Conservation (phyloP, 805 yeast genomes). For the Cyberlindnera amylophila region DNA sequence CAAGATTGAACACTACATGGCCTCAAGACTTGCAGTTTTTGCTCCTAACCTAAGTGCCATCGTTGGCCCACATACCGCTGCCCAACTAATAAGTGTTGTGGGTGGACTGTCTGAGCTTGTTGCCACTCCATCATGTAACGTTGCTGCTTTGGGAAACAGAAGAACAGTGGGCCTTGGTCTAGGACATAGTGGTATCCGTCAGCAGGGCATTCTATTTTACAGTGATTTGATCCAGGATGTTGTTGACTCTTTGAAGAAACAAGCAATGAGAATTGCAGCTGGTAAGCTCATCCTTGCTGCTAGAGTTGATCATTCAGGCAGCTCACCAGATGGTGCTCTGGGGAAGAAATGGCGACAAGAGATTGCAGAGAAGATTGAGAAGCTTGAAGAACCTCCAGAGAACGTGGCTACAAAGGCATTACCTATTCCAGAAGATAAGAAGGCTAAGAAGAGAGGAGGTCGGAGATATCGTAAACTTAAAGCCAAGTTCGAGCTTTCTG, state of each 20-base stretch:
- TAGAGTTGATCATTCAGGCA: slow-evolving; percentile 60
- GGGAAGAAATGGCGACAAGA: slow-evolving; percentile 64
- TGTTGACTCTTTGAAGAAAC: slow-evolving; percentile 55
- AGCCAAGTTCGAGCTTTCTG: slow-evolving; percentile 77
- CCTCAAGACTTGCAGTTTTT: slow-evolving; percentile 49
- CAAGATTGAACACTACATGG: slow-evolving; percentile 49
- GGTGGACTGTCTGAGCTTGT: slow-evolving; percentile 71
- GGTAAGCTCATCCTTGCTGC: slow-evolving; percentile 83
- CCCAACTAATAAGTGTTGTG: slow-evolving; percentile 62
- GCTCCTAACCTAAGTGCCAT: slow-evolving; percentile 81
- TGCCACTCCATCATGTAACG: slow-evolving; percentile 74
- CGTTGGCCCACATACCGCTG: slow-evolving; percentile 68
- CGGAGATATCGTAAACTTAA: slow-evolving; percentile 72
- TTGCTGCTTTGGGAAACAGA: slow-evolving; percentile 71
- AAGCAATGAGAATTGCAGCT: slow-evolving; percentile 73
- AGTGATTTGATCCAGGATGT: slow-evolving; percentile 56
- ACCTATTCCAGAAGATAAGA: slow-evolving; percentile 65
- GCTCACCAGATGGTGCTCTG: slow-evolving; percentile 40
- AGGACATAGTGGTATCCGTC: slow-evolving; percentile 47
- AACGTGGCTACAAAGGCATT: slow-evolving; percentile 55
- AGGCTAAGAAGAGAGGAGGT: slow-evolving; percentile 86
- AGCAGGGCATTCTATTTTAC: slow-evolving; percentile 66
- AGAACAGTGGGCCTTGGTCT: slow-evolving; percentile 36
- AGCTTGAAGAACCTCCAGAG: slow-evolving; percentile 75
- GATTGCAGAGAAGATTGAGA: slow-evolving; percentile 59